Evolutionary conservation across 2,329 filamentous ascomycete genomes (phyloP).

Genomic region (Fusarium acutatum): DNA sequence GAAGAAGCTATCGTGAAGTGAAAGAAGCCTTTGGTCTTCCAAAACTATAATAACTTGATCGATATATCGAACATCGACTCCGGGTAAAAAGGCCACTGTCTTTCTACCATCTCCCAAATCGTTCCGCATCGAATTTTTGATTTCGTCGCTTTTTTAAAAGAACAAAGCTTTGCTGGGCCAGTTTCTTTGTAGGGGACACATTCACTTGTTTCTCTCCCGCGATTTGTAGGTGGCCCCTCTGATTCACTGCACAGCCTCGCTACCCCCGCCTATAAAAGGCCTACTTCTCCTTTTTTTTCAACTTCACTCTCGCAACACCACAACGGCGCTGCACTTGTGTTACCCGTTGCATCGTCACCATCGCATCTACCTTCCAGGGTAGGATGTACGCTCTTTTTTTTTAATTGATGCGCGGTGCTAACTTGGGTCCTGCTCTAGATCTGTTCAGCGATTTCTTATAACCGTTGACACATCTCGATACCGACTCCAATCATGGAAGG

Average conservation of each 20-base stretch:
- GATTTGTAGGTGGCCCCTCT: slow-evolving; percentile 63
- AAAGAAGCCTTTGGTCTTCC: slow-evolving; percentile 34
- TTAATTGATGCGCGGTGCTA: slow-evolving; percentile 36
- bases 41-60: slow-evolving; percentile 26
- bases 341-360: not conserved
- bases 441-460: slow-evolving; percentile 43
- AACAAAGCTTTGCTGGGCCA: slow-evolving; percentile 42
- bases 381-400: slow-evolving; percentile 18
- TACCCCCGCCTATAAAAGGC: slow-evolving; percentile 39
- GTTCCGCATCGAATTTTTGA: slow-evolving; percentile 34
- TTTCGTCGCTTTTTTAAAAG: slow-evolving; percentile 35
- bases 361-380: slow-evolving; percentile 34
- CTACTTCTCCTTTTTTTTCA: slow-evolving; percentile 33
- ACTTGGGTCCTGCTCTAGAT: slow-evolving; percentile 42
- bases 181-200: slow-evolving; percentile 80
- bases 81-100: not conserved
- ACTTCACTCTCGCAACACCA: slow-evolving; percentile 37
- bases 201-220: slow-evolving; percentile 97
- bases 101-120: slow-evolving; percentile 4
- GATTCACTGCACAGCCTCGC: slow-evolving; percentile 36
- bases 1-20: slow-evolving; percentile 45
- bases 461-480: slow-evolving; percentile 32
- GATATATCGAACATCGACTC: slow-evolving; percentile 12
- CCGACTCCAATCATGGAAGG: slow-evolving; percentile 75
- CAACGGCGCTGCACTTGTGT: slow-evolving; percentile 7